Evolutionary conservation across 164 flowering plant genomes (phyloP).

Genomic region (Berberis thunbergii): DNA sequence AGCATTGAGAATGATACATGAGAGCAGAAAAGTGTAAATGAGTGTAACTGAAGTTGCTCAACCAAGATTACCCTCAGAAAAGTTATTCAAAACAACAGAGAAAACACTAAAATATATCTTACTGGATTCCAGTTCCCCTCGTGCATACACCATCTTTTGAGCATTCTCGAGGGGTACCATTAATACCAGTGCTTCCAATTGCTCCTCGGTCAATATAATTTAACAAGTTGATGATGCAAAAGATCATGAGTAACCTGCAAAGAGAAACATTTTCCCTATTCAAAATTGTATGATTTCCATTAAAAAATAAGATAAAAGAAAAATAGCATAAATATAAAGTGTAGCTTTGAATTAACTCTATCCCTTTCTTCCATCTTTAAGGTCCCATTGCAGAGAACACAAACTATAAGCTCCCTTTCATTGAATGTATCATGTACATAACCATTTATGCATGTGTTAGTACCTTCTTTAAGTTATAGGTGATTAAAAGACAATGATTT

Average conservation of each 20-base stretch:
- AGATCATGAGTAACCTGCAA: slow-evolving; percentile 58
- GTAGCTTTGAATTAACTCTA: no score
- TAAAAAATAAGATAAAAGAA: background rate
- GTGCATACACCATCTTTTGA: slow-evolving; percentile 44
- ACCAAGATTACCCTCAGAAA: background rate
- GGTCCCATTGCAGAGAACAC: no score
- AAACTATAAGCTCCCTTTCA: no score
- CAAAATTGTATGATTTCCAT: background rate
- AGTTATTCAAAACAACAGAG: background rate
- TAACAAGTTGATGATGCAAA: slow-evolving; percentile 68
- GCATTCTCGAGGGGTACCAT: slow-evolving; percentile 54
- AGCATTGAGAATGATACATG: no score
- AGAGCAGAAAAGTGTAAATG: background rate
- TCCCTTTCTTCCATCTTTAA: no score
- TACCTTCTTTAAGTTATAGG: no score
- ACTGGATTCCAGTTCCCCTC: slow-evolving; percentile 76
- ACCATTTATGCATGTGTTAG: no score
- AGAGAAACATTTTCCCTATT: background rate
- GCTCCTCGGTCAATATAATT: slow-evolving; percentile 85
- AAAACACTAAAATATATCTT: slow-evolving; percentile 17
- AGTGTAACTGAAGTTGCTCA: background rate
- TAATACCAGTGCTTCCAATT: slow-evolving; percentile 88
- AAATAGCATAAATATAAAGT: no score
- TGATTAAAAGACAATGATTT: no score
- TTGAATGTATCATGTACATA: no score